Percentiles rank a stretch among this genome's conserved stretches.
Evolutionary conservation across 2,329 filamentous ascomycete species (phyloP).

Genomic region (Ophiocordyceps camponoti-floridani): DNA sequence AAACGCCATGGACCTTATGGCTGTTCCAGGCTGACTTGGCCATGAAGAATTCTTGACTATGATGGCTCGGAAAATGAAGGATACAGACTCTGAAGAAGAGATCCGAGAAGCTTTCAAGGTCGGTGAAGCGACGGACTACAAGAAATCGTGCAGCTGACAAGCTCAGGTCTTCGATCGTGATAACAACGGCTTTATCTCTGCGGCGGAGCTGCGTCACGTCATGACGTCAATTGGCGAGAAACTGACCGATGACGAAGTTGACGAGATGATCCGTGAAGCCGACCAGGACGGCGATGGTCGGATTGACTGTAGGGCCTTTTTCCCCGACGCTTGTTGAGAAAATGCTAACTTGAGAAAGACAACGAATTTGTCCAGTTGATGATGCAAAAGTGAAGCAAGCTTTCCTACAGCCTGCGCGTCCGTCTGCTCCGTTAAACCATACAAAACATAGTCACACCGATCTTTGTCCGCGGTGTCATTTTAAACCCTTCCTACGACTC

Average conservation of each 20-base stretch:
- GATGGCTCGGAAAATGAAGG: conserved; percentile 93
- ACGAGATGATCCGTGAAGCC: conserved; percentile 85
- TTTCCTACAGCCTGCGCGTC: background rate
- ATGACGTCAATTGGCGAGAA: conserved; percentile 90
- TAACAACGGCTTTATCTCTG: conserved; percentile 84
- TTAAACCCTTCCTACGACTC: background rate
- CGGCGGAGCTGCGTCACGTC: conserved; percentile 72
- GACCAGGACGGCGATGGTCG: conserved; percentile 79
- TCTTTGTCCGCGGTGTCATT: background rate
- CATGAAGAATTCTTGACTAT: conserved; percentile 67
- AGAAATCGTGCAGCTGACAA: background rate
- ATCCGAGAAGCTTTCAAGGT: conserved; percentile 83
- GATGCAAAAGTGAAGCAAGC: conserved; percentile 69
- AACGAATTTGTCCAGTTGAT: conserved; percentile 90
- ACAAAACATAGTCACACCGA: background rate
- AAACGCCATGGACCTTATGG: background rate
- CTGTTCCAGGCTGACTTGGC: background rate
- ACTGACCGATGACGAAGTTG: conserved; percentile 77
- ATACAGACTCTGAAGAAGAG: conserved; percentile 80
- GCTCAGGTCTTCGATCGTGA: conserved; percentile 62
- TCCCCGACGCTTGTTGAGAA: no score
- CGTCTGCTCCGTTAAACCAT: background rate
- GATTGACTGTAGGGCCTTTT: conserved; percentile 54
- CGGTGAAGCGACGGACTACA: background rate
- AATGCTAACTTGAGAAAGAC: conserved; percentile 30